phyloP scores from a whole-genome alignment of 2,329 filamentous ascomycete species.

The Penicillium olsonii region DNA sequence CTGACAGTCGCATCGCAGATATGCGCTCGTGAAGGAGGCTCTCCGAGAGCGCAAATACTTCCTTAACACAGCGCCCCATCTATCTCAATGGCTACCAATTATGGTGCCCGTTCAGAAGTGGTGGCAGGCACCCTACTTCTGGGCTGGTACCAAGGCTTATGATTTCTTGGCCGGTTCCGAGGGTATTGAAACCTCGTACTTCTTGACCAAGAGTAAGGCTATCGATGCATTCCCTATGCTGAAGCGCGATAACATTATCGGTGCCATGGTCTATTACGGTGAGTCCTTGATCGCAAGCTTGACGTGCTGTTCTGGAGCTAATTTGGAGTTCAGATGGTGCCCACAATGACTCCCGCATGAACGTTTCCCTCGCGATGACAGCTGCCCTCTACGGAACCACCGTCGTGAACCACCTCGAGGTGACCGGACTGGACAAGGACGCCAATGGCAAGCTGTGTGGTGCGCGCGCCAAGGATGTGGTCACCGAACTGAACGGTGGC shows the following conservation, averaged over 20 bases:
- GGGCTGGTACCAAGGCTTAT: constrained; percentile 74
- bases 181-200: constrained; percentile 87
- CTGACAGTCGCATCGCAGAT: constrained; percentile 30
- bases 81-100: constrained; percentile 78
- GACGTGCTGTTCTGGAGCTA: neutral
- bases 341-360: constrained; percentile 92
- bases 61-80: constrained; percentile 77
- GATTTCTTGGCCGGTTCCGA: constrained; percentile 83
- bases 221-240: constrained; percentile 87
- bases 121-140: constrained; percentile 79
- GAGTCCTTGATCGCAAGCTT: constrained; percentile 18
- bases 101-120: constrained; percentile 80
- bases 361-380: constrained; percentile 83
- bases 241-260: constrained; percentile 74
- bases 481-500: constrained; percentile 66
- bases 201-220: constrained; percentile 81
- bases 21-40: constrained; percentile 77
- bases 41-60: constrained; percentile 82
- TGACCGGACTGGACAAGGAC: constrained; percentile 75
- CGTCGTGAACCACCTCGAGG: constrained; percentile 80
- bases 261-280: constrained; percentile 84
- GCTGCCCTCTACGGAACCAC: constrained; percentile 84
- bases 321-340: constrained; percentile 64
- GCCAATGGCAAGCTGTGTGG: constrained; percentile 71
- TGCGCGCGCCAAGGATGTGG: constrained; percentile 70